A percentile compares a stretch with the other conserved stretches of the same genome.
Evolutionary conservation across 2,329 filamentous ascomycete species (phyloP).

Genomic region (Neoarthrinium moseri): DNA sequence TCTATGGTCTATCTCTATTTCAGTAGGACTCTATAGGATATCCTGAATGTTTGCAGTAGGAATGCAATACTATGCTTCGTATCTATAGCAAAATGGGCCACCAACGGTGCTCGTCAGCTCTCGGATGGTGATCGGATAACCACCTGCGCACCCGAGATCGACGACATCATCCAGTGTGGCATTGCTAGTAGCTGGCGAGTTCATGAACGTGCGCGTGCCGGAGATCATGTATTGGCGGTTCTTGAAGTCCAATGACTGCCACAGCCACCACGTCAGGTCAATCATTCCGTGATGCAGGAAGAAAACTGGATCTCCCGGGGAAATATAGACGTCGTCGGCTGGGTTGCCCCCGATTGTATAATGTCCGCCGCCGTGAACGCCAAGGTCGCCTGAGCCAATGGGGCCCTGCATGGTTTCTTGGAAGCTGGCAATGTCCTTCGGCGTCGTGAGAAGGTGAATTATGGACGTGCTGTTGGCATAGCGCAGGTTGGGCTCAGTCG

Average conservation of each 20-base stretch:
- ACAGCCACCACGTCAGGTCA: slow-evolving; percentile 23
- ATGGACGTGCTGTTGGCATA: slow-evolving; percentile 9
- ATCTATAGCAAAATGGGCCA: slow-evolving; percentile 10
- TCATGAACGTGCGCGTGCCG: slow-evolving; percentile 19
- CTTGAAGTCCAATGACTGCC: slow-evolving; percentile 20
- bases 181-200: slow-evolving; percentile 17
- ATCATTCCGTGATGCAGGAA: slow-evolving; percentile 17
- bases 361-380: slow-evolving; percentile 31
- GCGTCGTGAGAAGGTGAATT: slow-evolving; percentile 19
- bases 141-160: slow-evolving; percentile 14
- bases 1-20: no score
- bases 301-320: slow-evolving; percentile 5
- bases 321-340: slow-evolving; percentile 18
- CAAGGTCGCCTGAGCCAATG: slow-evolving; percentile 9
- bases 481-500: slow-evolving; percentile 28
- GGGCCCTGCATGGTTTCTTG: slow-evolving; percentile 8
- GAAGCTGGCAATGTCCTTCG: slow-evolving; percentile 15
- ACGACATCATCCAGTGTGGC: slow-evolving; percentile 21
- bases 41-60: no score
- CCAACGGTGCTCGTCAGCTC: slow-evolving; percentile 5
- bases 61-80: slow-evolving; percentile 3
- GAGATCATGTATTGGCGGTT: slow-evolving; percentile 16
- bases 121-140: slow-evolving; percentile 3
- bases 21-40: no score
- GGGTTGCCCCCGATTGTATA: slow-evolving; percentile 34